These are phyloP conservation scores for Epicoccum nigrum DNA, from an alignment of 2,329 filamentous ascomycete species.

Conservation along the genomic window DNA sequence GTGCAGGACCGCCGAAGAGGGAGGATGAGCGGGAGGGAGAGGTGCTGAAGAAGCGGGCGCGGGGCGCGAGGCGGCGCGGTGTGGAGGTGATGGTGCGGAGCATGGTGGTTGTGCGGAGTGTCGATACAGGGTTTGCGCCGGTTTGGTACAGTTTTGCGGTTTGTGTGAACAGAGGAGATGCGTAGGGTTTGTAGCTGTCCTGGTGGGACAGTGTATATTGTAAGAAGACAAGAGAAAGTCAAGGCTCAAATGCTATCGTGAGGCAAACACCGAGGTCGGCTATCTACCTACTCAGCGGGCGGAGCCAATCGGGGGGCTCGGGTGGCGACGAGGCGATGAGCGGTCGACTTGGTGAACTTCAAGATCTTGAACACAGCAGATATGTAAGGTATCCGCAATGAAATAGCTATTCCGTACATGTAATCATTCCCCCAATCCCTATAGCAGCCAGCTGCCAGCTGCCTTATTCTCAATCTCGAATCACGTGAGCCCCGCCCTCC, in stretches of 20 bases:
- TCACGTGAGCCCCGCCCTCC: no score
- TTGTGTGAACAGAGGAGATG: not conserved
- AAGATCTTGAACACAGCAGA: no score
- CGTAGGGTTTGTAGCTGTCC: not conserved
- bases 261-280: slow-evolving; percentile 14
- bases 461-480: no score
- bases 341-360: not conserved
- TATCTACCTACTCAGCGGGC: not conserved
- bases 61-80: slow-evolving; percentile 36
- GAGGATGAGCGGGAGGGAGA: slow-evolving; percentile 14
- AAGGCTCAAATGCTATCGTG: not conserved
- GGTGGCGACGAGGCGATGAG: slow-evolving; percentile 27
- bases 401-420: no score
- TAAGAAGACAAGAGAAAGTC: slow-evolving; percentile 3
- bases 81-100: slow-evolving; percentile 23
- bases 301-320: slow-evolving; percentile 28
- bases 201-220: no score
- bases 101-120: slow-evolving; percentile 20
- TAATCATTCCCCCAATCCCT: no score
- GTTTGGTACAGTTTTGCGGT: no score
- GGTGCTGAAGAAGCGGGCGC: slow-evolving; percentile 23
- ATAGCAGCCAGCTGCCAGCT: no score
- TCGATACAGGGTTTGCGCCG: no score
- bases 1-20: slow-evolving; percentile 63
- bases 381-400: no score